A percentile compares a stretch with the other conserved stretches of the same genome.
Evolutionary conservation across 2,329 filamentous ascomycete species (phyloP).

Genomic region (Berkeleyomyces basicola): DNA sequence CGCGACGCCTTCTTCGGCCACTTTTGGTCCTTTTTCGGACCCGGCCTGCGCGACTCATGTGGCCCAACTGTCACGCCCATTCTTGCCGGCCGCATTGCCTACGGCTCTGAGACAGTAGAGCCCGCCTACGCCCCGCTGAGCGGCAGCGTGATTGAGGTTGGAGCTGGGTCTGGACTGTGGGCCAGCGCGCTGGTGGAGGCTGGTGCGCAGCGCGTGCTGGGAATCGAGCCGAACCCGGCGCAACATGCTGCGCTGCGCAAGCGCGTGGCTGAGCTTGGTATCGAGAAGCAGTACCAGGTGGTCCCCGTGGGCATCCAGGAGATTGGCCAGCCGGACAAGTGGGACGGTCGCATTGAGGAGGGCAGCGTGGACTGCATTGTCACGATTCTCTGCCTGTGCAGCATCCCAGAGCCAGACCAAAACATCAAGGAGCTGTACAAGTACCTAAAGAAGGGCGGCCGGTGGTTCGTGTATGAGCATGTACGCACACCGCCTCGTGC

Average conservation of each 20-base stretch:
- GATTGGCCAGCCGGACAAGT: slow-evolving; percentile 26
- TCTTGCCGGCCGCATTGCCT: slow-evolving; percentile 31
- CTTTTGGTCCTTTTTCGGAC: slow-evolving; percentile 43
- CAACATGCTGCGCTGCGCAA: slow-evolving; percentile 32
- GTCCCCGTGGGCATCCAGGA: slow-evolving; percentile 47
- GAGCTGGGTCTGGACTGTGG: slow-evolving; percentile 45
- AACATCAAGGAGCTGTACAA: slow-evolving; percentile 39
- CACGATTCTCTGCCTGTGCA: slow-evolving; percentile 44
- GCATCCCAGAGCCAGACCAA: slow-evolving; percentile 41
- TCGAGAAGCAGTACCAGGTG: slow-evolving; percentile 42
- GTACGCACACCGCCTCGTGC: slow-evolving; percentile 27
- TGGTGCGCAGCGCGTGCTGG: slow-evolving; percentile 32
- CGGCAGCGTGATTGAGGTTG: slow-evolving; percentile 44
- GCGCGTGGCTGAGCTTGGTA: slow-evolving; percentile 32
- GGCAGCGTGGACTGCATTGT: slow-evolving; percentile 43
- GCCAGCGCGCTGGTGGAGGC: slow-evolving; percentile 31
- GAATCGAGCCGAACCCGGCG: slow-evolving; percentile 44
- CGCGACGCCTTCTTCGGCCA: slow-evolving; percentile 39
- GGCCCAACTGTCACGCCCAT: slow-evolving; percentile 33
- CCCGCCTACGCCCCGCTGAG: slow-evolving; percentile 24
- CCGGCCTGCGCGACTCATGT: slow-evolving; percentile 28
- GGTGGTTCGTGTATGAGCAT: slow-evolving; percentile 49
- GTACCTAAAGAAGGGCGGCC: slow-evolving; percentile 42
- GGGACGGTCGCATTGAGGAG: slow-evolving; percentile 30
- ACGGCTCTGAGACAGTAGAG: slow-evolving; percentile 23